phyloP scores from a whole-genome alignment of 2,329 filamentous ascomycete genomes.

The Aspergillus tanneri region DNA sequence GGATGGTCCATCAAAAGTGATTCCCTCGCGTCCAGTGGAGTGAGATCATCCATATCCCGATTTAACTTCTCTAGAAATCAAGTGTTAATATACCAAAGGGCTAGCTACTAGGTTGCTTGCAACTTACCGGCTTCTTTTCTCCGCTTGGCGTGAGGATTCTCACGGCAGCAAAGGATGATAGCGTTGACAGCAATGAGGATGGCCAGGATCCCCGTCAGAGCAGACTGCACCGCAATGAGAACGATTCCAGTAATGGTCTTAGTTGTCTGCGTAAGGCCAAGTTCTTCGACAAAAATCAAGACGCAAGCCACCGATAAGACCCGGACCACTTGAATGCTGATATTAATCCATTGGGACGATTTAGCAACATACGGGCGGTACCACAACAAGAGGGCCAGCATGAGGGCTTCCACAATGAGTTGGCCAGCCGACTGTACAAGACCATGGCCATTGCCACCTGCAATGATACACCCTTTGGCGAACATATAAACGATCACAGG shows the following conservation, averaged over 20 bases:
- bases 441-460: slow-evolving; percentile 80
- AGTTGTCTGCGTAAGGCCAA: slow-evolving; percentile 84
- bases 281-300: slow-evolving; percentile 88
- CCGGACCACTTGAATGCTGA: slow-evolving; percentile 83
- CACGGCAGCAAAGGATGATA: slow-evolving; percentile 74
- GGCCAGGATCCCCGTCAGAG: slow-evolving; percentile 76
- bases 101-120: neutral
- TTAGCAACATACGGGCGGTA: slow-evolving; percentile 81
- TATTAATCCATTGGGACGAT: slow-evolving; percentile 90
- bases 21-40: slow-evolving; percentile 73
- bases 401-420: slow-evolving; percentile 74
- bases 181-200: slow-evolving; percentile 89
- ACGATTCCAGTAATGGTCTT: slow-evolving; percentile 93
- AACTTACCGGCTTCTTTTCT: slow-evolving; percentile 85
- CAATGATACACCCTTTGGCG: slow-evolving; percentile 80
- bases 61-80: slow-evolving; percentile 65
- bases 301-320: slow-evolving; percentile 87
- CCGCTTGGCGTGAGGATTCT: slow-evolving; percentile 86
- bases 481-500: slow-evolving; percentile 89
- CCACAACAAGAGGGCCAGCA: slow-evolving; percentile 80
- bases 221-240: slow-evolving; percentile 85
- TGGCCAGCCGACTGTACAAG: slow-evolving; percentile 77
- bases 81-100: slow-evolving; percentile 12
- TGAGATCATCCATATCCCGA: slow-evolving; percentile 77
- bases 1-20: slow-evolving; percentile 67